A percentile compares a stretch with the other conserved stretches of the same genome.
Conservation (phyloP, 73 alveolate genomes). For the Paraurostyla sp. region DNA sequence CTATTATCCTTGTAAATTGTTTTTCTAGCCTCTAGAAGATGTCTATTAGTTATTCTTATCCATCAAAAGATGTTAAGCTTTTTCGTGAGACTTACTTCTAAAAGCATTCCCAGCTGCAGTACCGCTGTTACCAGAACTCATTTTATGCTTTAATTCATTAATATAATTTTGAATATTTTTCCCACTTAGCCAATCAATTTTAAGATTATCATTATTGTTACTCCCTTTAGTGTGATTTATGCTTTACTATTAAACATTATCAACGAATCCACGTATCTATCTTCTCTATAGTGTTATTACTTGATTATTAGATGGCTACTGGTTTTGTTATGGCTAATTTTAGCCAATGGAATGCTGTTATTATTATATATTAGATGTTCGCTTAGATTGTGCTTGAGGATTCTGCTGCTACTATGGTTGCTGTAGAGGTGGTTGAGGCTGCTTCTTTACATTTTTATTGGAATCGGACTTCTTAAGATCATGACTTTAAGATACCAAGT, state of each 20-base stretch:
- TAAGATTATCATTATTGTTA: neutral
- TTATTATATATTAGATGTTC: neutral
- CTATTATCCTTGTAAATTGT: neutral
- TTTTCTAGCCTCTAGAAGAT: too few relatives aligned
- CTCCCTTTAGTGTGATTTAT: neutral
- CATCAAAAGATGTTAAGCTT: neutral
- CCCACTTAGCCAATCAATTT: conserved; percentile 34
- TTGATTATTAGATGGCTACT: neutral
- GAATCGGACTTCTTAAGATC: conserved; percentile 24
- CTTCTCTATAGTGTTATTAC: neutral
- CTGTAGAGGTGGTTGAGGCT: neutral
- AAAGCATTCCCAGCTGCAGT: neutral
- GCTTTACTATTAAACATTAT: neutral
- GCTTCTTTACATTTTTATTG: neutral
- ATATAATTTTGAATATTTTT: conserved; percentile 23
- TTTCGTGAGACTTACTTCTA: conserved; percentile 28
- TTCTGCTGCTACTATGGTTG: neutral
- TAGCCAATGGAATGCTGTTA: neutral
- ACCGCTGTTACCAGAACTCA: too few relatives aligned
- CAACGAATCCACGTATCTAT: neutral
- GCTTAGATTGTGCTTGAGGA: neutral
- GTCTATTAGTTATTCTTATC: conserved; percentile 1
- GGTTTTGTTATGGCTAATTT: neutral
- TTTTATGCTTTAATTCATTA: conserved; percentile 5
- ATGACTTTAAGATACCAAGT: neutral